Evolutionary conservation across 1,284 basidiomycete species (phyloP).

Genomic region (Lentinula novae-zelandiae): DNA sequence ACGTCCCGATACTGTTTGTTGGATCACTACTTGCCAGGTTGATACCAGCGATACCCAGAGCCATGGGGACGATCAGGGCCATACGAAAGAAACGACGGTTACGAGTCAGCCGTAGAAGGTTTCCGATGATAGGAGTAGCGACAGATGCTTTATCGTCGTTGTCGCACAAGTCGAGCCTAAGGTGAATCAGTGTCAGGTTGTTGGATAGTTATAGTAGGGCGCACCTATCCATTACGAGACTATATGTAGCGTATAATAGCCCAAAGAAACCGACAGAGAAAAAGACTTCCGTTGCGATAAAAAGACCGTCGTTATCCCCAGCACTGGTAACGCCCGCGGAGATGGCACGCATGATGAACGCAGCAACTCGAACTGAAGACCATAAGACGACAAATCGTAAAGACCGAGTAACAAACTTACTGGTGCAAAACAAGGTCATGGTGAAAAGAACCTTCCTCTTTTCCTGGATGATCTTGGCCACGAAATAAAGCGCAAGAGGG

Average conservation of each 20-base stretch:
- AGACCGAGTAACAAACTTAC: slow-evolving; percentile 27
- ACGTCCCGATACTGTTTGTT: neutral
- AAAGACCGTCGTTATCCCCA: slow-evolving; percentile 23
- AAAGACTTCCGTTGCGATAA: slow-evolving; percentile 30
- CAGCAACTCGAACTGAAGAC: slow-evolving; percentile 29
- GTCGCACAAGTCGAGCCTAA: too few species aligned
- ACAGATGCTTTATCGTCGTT: neutral
- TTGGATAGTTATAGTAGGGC: slow-evolving; percentile 4
- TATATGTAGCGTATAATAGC: slow-evolving; percentile 37
- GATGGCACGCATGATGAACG: slow-evolving; percentile 31
- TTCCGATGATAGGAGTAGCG: slow-evolving; percentile 15
- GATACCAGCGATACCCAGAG: slow-evolving; percentile 30
- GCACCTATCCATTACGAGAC: slow-evolving; percentile 33
- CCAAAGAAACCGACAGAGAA: slow-evolving; percentile 36
- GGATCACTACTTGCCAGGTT: slow-evolving; percentile 17
- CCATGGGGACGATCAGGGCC: slow-evolving; percentile 29
- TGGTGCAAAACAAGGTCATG: slow-evolving; percentile 40
- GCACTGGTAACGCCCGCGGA: slow-evolving; percentile 23
- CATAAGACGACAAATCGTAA: neutral
- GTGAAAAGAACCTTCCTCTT: slow-evolving; percentile 39
- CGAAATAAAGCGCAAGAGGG: slow-evolving; percentile 33
- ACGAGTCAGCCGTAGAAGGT: slow-evolving; percentile 23
- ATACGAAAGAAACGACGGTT: slow-evolving; percentile 31
- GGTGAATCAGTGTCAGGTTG: too few species aligned
- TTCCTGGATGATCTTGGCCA: slow-evolving; percentile 31